phyloP scores from a whole-genome alignment of 2,329 filamentous ascomycete genomes.

The Rutstroemia sp. region DNA sequence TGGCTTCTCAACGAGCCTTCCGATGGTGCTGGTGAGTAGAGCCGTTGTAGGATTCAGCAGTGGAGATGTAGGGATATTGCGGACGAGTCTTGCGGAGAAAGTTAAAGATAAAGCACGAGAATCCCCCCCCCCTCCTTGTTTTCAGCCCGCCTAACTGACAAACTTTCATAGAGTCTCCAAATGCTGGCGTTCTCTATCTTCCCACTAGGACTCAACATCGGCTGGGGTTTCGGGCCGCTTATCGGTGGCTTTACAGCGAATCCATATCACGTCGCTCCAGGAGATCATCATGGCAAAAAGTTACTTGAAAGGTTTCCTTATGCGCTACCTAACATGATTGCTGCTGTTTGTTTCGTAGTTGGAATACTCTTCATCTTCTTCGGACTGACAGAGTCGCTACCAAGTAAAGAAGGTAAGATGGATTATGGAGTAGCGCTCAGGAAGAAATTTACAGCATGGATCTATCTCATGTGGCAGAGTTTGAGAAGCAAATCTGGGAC shows the following conservation, averaged over 20 bases:
- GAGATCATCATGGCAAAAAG: neutral
- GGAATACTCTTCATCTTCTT: neutral
- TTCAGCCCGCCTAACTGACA: neutral
- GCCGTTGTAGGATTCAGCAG: constrained; percentile 69
- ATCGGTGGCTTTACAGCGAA: constrained; percentile 37
- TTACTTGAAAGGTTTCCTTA: constrained; percentile 1
- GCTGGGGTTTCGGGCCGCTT: constrained; percentile 25
- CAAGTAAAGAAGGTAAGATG: neutral
- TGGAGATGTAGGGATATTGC: constrained; percentile 67
- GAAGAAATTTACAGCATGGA: neutral
- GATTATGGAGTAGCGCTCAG: neutral
- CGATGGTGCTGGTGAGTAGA: constrained; percentile 52
- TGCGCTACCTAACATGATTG: constrained; percentile 2
- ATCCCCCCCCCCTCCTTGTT: neutral
- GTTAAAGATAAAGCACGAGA: neutral
- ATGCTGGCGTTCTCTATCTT: constrained; percentile 39
- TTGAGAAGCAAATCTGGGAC: neutral
- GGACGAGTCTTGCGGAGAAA: constrained; percentile 64
- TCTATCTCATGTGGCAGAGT: neutral
- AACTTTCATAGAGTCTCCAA: constrained; percentile 61
- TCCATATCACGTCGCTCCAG: constrained; percentile 15
- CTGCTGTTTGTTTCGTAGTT: neutral
- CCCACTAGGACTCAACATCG: constrained; percentile 59
- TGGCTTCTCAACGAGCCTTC: constrained; percentile 57
- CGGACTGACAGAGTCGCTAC: neutral